Conservation (phyloP, 495 filamentous ascomycete species). For the Viridothelium virens region DNA sequence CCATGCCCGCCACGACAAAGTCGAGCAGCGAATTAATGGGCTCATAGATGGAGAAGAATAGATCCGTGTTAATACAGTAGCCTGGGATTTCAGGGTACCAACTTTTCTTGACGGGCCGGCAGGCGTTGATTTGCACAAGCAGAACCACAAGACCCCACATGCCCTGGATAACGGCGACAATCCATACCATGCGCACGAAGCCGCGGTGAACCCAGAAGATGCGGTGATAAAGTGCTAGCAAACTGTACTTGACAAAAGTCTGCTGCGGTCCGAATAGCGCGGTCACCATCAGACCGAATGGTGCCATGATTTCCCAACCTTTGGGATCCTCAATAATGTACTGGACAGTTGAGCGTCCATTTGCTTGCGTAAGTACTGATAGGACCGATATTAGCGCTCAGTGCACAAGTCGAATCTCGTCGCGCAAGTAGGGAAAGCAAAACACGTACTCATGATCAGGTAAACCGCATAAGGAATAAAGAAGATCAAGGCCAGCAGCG, state of each 20-base stretch:
- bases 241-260: neutral
- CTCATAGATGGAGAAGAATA: neutral
- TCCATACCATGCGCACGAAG: neutral
- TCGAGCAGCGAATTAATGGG: neutral
- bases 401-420: neutral
- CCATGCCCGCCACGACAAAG: neutral
- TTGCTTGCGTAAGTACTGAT: neutral
- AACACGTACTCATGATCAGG: neutral
- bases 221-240: neutral
- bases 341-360: neutral
- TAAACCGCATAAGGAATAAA: neutral
- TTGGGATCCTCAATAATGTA: neutral
- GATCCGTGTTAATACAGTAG: neutral
- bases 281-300: neutral
- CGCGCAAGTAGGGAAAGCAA: neutral
- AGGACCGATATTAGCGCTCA: neutral
- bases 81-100: neutral
- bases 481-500: conserved; percentile 1
- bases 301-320: neutral
- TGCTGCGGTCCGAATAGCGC: neutral
- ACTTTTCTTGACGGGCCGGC: neutral
- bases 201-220: neutral
- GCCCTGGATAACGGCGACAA: neutral
- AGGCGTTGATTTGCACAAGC: neutral
- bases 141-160: neutral